Conservation (phyloP, 768 basidiomycete genomes). For the Butyriboletus loyo region DNA sequence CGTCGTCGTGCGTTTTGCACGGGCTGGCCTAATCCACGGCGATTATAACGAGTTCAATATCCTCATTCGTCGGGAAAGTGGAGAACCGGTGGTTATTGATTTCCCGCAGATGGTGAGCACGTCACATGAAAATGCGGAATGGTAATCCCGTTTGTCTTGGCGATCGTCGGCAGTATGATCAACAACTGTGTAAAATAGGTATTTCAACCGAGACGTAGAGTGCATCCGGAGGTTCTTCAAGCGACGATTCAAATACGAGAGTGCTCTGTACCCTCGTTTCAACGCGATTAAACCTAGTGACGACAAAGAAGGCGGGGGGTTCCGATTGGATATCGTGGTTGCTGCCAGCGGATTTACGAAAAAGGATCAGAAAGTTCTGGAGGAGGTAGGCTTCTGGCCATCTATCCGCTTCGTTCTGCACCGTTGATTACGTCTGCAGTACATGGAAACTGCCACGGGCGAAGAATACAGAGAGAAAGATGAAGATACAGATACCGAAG, state of each 20-base stretch:
- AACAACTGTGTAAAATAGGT: conserved; percentile 51
- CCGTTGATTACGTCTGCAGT: conserved; percentile 42
- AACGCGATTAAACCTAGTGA: conserved; percentile 37
- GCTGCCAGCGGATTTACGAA: conserved; percentile 92
- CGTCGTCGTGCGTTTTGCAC: conserved; percentile 91
- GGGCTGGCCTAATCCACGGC: conserved; percentile 94
- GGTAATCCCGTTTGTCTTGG: conserved; percentile 46
- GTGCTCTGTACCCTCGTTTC: conserved; percentile 83
- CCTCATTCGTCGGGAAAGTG: conserved; percentile 73
- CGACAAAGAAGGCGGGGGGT: conserved; percentile 45
- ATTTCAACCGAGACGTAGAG: conserved; percentile 97
- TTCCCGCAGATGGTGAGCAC: conserved; percentile 99
- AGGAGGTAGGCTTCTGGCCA: conserved; percentile 60
- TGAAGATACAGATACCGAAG: conserved; percentile 29
- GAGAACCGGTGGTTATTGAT: conserved; percentile 90
- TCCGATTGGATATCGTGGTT: conserved; percentile 85
- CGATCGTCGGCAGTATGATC: conserved; percentile 10
- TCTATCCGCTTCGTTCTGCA: conserved; percentile 17
- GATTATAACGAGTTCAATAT: conserved; percentile 99
- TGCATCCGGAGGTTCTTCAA: conserved; percentile 93
- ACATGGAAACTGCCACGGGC: conserved; percentile 56
- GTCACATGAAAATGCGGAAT: conserved; percentile 95
- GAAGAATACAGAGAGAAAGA: conserved; percentile 33
- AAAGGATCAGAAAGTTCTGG: conserved; percentile 76
- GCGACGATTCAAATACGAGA: conserved; percentile 90